Evolutionary conservation across 257 asterid species (phyloP), one percentile per base, ranked within the genome.

Genomic region (Mentha longifolia): DNA sequence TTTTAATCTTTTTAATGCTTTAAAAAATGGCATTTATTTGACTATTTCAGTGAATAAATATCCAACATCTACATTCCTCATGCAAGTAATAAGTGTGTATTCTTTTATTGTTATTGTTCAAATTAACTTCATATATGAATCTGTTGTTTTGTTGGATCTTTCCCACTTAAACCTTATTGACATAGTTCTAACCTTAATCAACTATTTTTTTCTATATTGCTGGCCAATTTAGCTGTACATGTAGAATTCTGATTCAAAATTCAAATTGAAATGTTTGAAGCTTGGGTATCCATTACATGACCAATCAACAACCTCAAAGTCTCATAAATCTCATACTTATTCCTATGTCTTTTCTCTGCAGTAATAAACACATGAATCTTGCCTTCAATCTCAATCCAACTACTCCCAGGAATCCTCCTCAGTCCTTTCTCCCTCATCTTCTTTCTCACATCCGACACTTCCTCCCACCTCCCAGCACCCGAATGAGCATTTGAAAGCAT

Each of bases 401-500:
- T 92, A 71, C 88, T 80, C 3, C 98, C 98, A 2, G 98, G 92
- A 25, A 84, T 71, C 67, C 91, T 83, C 14, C 46, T 74, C 65
- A 93, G 41, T 28, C 96, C 88, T 30, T 80, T 90, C 78, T 69
- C 91, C 71, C 60, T 83, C 91, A 91, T 91, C 78, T 65, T 85
- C 7, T 73, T 60, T 83, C 98, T 87, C 5, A 85, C 9, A 12
- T 61, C 60, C 55, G 74, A 17, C 25, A 75, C 94, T 5, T 52
- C 72, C 61, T 75, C 85, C 98, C 97, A 91, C 67, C 95, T 89
- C 17, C 96, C 92, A 0, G 89, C 92, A 8, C 88, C 94, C 13
- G 87, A 93, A 72, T 87, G 91, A 15, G 92, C 95, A 74, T 93
- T 91, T 0, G 96, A 93, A 7, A 93, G 87, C 97, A 93, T 93